These are phyloP conservation scores for Marchantia paleacea DNA, from an alignment of 225 moss, liverwort and hornwort genomes.

Conservation along the genomic window DNA sequence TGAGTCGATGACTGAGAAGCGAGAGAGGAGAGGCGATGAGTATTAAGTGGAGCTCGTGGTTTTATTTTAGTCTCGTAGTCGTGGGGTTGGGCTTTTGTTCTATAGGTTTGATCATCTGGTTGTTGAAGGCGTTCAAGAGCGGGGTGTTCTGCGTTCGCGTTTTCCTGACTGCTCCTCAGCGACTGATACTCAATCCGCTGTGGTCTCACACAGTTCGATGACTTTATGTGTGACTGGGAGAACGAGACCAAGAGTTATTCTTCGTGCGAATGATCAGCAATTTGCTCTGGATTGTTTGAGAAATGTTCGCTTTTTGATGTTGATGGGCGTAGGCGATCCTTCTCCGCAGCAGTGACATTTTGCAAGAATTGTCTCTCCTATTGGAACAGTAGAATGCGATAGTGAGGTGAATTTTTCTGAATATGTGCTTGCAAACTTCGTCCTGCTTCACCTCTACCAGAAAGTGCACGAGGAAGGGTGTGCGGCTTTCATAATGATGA, in stretches of 20 bases:
- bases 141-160: conserved; percentile 35
- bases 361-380: background rate
- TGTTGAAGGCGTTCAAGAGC: conserved; percentile 31
- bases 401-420: background rate
- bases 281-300: background rate
- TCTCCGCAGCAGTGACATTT: background rate
- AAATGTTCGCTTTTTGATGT: background rate
- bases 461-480: background rate
- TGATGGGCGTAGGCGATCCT: background rate
- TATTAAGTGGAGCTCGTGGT: conserved; percentile 31
- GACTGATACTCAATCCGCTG: conserved; percentile 19
- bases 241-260: background rate
- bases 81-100: conserved; percentile 33
- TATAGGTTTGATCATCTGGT: conserved; percentile 33
- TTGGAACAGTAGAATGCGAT: background rate
- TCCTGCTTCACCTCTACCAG: background rate
- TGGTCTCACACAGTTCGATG: conserved; percentile 16
- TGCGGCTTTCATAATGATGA: background rate
- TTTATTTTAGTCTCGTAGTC: conserved; percentile 26
- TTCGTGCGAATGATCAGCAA: background rate
- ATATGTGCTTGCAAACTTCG: background rate
- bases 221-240: background rate
- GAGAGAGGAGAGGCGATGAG: conserved; percentile 18
- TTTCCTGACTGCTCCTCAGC: conserved; percentile 18
- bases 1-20: too few species aligned